These are phyloP conservation scores for Cercospora berteroae DNA, from an alignment of 2,329 filamentous ascomycete species.

Conservation along the genomic window DNA sequence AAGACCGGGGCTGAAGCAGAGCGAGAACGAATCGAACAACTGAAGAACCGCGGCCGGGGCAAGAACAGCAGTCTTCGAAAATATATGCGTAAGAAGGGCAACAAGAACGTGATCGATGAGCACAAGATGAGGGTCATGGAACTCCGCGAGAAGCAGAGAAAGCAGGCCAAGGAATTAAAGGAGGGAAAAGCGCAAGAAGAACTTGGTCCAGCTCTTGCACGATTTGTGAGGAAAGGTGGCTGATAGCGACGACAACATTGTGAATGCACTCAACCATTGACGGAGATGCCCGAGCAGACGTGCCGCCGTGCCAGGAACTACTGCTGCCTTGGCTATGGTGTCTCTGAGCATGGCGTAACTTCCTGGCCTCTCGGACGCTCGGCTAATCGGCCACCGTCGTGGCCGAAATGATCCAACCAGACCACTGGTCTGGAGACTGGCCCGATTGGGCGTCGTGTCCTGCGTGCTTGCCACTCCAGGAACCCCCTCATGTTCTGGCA, in stretches of 20 bases:
- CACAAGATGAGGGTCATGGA: constrained; percentile 84
- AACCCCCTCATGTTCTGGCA: background rate
- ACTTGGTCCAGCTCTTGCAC: constrained; percentile 78
- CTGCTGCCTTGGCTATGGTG: background rate
- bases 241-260: constrained; percentile 19
- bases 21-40: constrained; percentile 56
- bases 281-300: background rate
- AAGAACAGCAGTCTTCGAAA: constrained; percentile 87
- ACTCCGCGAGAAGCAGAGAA: constrained; percentile 67
- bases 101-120: constrained; percentile 94
- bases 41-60: constrained; percentile 77
- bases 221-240: constrained; percentile 71
- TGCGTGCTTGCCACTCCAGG: background rate
- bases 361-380: background rate
- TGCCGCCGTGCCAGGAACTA: background rate
- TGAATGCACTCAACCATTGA: background rate
- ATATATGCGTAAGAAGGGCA: constrained; percentile 86
- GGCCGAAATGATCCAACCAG: constrained; percentile 1
- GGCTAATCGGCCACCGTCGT: background rate
- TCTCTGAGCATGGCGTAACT: background rate
- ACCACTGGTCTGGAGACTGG: background rate
- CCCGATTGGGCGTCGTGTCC: background rate
- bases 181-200: constrained; percentile 69
- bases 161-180: constrained; percentile 65
- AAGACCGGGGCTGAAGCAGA: constrained; percentile 48